A percentile compares a stretch with the other conserved stretches of the same genome.
These are phyloP conservation scores for Capsella rubella DNA, from an alignment of 441 rosid genomes.

Conservation along the genomic window DNA sequence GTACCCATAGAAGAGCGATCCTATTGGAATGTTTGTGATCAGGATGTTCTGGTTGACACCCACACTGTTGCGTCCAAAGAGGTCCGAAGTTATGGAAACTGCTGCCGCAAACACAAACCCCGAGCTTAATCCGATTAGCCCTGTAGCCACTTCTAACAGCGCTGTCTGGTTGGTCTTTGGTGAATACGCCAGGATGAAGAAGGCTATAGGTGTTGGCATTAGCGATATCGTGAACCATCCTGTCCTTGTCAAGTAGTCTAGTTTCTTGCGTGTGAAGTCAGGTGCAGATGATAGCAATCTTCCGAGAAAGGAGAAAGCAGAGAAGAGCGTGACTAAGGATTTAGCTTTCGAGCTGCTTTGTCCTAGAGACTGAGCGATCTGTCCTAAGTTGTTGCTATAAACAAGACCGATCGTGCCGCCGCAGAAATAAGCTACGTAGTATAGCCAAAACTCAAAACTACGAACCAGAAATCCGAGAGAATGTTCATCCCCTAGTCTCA, in stretches of 20 bases:
- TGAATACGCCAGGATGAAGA: constrained; percentile 61
- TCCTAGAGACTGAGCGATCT: constrained; percentile 79
- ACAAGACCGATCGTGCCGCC: constrained; percentile 84
- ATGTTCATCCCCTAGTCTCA: constrained; percentile 80
- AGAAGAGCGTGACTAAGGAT: constrained; percentile 73
- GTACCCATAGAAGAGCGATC: constrained; percentile 82
- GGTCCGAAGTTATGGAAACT: constrained; percentile 82
- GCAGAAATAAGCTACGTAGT: constrained; percentile 71
- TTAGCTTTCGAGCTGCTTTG: constrained; percentile 44
- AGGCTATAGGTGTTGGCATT: constrained; percentile 76
- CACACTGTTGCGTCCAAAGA: constrained; percentile 81
- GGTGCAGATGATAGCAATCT: constrained; percentile 84
- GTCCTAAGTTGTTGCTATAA: constrained; percentile 89
- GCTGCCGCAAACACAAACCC: constrained; percentile 83
- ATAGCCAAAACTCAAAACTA: constrained; percentile 84
- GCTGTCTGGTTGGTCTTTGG: constrained; percentile 49
- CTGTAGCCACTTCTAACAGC: constrained; percentile 46
- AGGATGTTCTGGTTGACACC: constrained; percentile 91
- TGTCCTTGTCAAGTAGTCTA: constrained; percentile 66
- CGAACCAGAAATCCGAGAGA: constrained; percentile 55
- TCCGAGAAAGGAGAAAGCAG: constrained; percentile 85
- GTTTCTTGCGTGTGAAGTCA: constrained; percentile 78
- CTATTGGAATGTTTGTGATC: constrained; percentile 85
- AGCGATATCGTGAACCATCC: constrained; percentile 79
- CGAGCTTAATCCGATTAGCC: constrained; percentile 72